phyloP scores from a whole-genome alignment of 331 rosid genomes.

The Spiraea crenata region DNA sequence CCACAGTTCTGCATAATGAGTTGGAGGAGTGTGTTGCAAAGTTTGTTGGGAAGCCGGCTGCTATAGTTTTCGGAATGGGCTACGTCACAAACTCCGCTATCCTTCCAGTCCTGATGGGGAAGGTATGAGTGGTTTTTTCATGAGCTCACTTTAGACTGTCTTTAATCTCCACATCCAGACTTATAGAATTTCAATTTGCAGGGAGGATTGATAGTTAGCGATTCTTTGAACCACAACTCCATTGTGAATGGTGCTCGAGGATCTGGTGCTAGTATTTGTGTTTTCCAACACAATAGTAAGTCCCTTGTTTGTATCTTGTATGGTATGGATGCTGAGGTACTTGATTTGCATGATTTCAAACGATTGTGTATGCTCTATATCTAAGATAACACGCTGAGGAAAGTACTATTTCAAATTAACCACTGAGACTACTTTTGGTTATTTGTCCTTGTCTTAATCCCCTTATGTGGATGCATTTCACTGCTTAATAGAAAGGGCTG shows the following conservation, averaged over 20 bases:
- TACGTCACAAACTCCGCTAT: slow-evolving; percentile 78
- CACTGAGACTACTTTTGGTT: not conserved
- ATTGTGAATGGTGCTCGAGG: slow-evolving; percentile 58
- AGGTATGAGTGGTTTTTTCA: slow-evolving; percentile 40
- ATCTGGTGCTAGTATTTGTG: slow-evolving; percentile 55
- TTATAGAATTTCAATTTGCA: slow-evolving; percentile 12
- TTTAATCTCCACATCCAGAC: not conserved
- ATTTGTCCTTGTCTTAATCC: not conserved
- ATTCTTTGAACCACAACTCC: slow-evolving; percentile 57
- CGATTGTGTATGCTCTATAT: not conserved
- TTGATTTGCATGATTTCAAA: not conserved
- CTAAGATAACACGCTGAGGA: not conserved
- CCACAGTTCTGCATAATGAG: slow-evolving; percentile 54
- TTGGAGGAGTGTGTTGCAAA: slow-evolving; percentile 63
- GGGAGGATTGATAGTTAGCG: slow-evolving; percentile 57
- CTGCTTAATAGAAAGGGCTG: not conserved
- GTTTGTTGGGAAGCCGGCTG: slow-evolving; percentile 72
- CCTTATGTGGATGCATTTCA: not conserved
- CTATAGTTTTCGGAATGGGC: slow-evolving; percentile 80
- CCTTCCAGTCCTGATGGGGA: slow-evolving; percentile 71
- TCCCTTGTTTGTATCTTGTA: not conserved
- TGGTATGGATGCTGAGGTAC: not conserved
- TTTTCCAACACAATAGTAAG: slow-evolving; percentile 56
- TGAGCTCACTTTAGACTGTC: not conserved
- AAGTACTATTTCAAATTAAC: not conserved